Base-by-base conservation (phyloP, 1,284 basidiomycete species). In the Ustilago tritici region DNA sequence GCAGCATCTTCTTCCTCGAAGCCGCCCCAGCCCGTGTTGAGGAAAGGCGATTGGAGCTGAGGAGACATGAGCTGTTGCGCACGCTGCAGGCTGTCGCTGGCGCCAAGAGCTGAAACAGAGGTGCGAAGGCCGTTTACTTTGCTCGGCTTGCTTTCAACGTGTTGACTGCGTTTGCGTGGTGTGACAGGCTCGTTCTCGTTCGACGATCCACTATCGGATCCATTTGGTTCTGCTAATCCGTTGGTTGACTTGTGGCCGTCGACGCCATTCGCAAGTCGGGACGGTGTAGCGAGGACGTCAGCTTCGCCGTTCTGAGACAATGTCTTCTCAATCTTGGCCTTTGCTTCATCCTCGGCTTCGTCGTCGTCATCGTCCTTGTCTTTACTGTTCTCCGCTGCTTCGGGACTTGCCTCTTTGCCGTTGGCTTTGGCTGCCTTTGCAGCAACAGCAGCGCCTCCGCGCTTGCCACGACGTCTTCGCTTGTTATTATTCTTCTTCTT, bases 361-460 rank as follows among this genome's bases (percentile, higher is more conserved):
- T 76, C 69, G 28, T 69, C 66, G 2, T 72, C 74, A 10, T 87
- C 87, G 19, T 79, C 85, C 36, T 89, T 90, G 4, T 88, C 80
- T 7, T 78, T 82, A 7, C 40, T 70, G 23, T 80, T 88, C 23
- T 85, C 88, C 1, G 28, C 19, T 5, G 58, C 58, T 10, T 73
- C 70, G 1, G 70, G 61, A 35, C 70, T 68, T 23, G 55, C 70
- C 35, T 88, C 89, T 38, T 88, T 90, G 38, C 63, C 56, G 65
- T 92, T 91, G 61, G 88, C 89, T 56, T 91, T 91, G 60, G 89
- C 90, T 23, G 83, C 84, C 70, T 88, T 88, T 46, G 82, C 79
- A 49, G 76, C 65, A n/a, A 76, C 76, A 46, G 82, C 75, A 59
- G 83, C 65, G 15, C 82, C 78, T 56, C 76, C 72, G 56, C 82